phyloP scores from a whole-genome alignment of 1,284 basidiomycete genomes.

The Bondarzewia mesenterica region DNA sequence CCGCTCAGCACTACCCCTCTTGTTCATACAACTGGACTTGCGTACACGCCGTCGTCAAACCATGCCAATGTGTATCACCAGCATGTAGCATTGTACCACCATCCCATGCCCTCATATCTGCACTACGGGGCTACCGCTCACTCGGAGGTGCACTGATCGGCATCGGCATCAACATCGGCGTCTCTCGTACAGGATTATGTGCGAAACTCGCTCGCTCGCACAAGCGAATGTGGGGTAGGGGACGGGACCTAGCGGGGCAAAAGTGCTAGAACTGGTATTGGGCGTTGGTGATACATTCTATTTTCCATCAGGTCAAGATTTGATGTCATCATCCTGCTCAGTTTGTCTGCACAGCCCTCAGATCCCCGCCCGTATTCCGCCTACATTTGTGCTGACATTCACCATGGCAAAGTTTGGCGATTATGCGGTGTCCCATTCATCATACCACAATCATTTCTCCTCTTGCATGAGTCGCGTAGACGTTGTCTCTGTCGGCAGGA shows the following conservation, averaged over 20 bases:
- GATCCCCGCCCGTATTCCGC: background rate
- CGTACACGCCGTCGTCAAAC: background rate
- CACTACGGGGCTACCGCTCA: background rate
- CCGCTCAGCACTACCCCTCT: background rate
- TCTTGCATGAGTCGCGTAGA: background rate
- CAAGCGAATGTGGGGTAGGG: background rate
- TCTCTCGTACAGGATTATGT: background rate
- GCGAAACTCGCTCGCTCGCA: background rate
- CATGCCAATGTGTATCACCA: background rate
- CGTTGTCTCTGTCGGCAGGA: background rate
- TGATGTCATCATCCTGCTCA: too few species aligned
- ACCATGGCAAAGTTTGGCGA: background rate
- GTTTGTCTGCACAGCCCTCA: background rate
- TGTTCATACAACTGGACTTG: background rate
- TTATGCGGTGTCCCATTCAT: too few species aligned
- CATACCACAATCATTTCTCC: background rate
- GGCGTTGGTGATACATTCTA: background rate
- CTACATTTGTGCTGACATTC: background rate
- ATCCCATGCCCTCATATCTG: background rate
- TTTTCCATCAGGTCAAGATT: background rate
- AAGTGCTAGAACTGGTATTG: background rate
- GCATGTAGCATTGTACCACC: background rate
- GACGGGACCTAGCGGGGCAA: background rate
- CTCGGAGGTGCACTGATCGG: background rate
- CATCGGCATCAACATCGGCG: too few species aligned